These are phyloP conservation scores for Daldinia sp. DNA, from an alignment of 2,329 filamentous ascomycete genomes.

Conservation along the genomic window DNA sequence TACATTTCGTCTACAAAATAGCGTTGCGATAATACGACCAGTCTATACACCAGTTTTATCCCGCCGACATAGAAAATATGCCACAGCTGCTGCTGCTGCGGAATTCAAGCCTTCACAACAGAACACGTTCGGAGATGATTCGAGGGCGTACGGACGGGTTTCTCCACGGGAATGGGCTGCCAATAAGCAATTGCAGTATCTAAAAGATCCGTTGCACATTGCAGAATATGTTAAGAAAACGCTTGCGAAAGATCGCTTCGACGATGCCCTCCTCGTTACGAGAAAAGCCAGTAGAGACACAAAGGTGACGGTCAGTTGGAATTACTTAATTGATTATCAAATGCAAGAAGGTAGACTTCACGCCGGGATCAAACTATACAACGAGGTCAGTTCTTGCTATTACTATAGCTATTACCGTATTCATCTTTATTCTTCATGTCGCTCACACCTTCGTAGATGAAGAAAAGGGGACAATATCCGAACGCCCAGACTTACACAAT, in stretches of 20 bases:
- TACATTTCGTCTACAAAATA: conserved; percentile 32
- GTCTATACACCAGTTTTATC: conserved; percentile 22
- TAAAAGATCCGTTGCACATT: conserved; percentile 79
- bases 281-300: conserved; percentile 75
- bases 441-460: conserved; percentile 72
- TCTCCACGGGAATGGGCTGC: conserved; percentile 54
- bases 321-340: conserved; percentile 80
- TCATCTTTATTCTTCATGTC: conserved; percentile 36
- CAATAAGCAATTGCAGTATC: conserved; percentile 69
- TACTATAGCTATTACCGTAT: conserved; percentile 52
- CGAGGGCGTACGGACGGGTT: conserved; percentile 41
- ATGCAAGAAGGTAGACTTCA: conserved; percentile 71
- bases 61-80: conserved; percentile 38
- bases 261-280: conserved; percentile 76
- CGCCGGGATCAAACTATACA: conserved; percentile 83
- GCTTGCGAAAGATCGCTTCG: conserved; percentile 69
- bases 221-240: conserved; percentile 73
- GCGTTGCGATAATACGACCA: conserved; percentile 20
- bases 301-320: conserved; percentile 84
- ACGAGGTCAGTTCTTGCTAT: conserved; percentile 68
- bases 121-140: conserved; percentile 39
- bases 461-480: conserved; percentile 86
- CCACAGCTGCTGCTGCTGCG: conserved; percentile 32
- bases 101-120: neutral
- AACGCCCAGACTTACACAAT: conserved; percentile 87